A percentile compares a stretch with the other conserved stretches of the same genome.
phyloP scores from a whole-genome alignment of 148 eudicot genomes.

The Chenopodium quinoa region DNA sequence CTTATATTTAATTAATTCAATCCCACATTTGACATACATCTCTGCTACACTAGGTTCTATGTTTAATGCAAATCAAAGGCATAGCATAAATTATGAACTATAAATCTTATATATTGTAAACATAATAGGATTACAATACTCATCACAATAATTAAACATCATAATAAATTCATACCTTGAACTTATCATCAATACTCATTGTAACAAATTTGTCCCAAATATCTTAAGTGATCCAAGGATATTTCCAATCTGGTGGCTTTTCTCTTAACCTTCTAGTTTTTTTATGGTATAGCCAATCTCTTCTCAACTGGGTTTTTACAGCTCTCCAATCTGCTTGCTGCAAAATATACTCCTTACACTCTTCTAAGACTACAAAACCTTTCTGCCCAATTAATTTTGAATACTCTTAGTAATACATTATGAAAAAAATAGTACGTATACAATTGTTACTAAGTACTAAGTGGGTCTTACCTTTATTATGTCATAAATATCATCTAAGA shows the following conservation, averaged over 20 bases:
- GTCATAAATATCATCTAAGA: not conserved
- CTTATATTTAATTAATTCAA: too few species aligned
- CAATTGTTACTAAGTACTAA: not conserved
- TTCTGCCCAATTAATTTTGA: not conserved
- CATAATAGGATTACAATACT: too few species aligned
- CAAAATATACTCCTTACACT: not conserved
- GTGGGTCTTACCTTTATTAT: not conserved
- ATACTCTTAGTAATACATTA: not conserved
- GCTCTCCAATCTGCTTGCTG: constrained; percentile 1
- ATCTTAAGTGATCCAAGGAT: not conserved
- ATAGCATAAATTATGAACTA: too few species aligned
- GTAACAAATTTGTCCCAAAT: not conserved
- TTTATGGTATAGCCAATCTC: not conserved
- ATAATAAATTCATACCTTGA: not conserved
- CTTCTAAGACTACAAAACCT: not conserved
- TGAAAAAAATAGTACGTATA: not conserved
- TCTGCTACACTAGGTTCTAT: too few species aligned
- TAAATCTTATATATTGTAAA: too few species aligned
- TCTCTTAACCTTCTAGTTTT: not conserved
- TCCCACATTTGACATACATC: too few species aligned
- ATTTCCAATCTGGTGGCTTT: not conserved
- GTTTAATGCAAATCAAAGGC: too few species aligned
- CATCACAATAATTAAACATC: too few species aligned
- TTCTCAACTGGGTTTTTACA: not conserved
- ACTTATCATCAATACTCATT: not conserved